Base-by-base conservation (phyloP, 2,329 filamentous ascomycete species). In the Cyanodermella asteris region DNA sequence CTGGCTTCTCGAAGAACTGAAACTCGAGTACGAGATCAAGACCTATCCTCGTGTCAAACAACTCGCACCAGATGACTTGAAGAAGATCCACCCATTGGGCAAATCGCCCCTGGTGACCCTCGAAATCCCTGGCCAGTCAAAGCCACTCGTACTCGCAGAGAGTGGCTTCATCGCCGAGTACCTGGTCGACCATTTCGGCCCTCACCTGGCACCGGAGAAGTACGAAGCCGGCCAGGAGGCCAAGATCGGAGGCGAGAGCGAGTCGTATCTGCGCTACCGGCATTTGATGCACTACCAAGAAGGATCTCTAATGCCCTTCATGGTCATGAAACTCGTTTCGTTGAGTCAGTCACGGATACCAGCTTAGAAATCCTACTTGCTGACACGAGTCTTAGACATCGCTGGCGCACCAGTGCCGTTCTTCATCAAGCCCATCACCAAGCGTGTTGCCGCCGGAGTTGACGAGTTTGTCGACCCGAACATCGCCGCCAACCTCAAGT, bases 251-350 rank as follows among this genome's bases (percentile, higher is more conserved):
- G 60, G 50, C 4, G 66, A 72, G 46, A 64, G 55, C 0, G 64
- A 70, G 36, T 50, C 54, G 31, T 72, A 62, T 59, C 40, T 66
- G 40, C 52, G 64, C 20, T 66, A 68, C 39, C 53, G 59, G 40
- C 76, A 78, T 43, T 67, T 66, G 36, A 64, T 91, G 58, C 74
- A 91, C 44, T 93, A 82, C 46, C 60, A 66, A 5, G 84, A 93
- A 50, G 84, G 82, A 7, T 77, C 65, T 31, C 50, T 93, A 32
- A 87, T 90, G 72, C 62, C 67, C 1, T 53, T 68, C 23, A 45
- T 87, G 33, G 48, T 82, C 1, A 47, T 77, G 32, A 51, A 57
- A 9, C 42, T 87, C 10, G 49, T 91, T 14, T 51, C 74, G 12
- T 42, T 59, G 22, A 51, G 61, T 59, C 54, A 38, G 57, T 46